Conservation (phyloP, 805 yeast species). For the Candida pseudoglaebosa region DNA sequence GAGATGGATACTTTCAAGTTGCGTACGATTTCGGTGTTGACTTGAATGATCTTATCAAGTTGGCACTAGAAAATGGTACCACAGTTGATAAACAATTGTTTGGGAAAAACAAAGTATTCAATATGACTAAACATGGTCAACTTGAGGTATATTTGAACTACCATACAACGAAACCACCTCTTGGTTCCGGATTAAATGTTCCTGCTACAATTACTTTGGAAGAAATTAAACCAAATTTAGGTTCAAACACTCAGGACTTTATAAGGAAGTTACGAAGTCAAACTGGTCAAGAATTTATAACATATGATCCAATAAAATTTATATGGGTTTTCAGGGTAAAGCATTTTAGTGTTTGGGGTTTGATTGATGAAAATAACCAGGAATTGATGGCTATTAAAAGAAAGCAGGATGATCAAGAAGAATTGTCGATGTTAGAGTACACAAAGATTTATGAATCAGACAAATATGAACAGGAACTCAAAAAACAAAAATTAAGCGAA, state of each 20-base stretch:
- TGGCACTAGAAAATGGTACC: slow-evolving; percentile 27
- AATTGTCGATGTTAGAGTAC: slow-evolving; percentile 30
- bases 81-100: slow-evolving; percentile 42
- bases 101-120: slow-evolving; percentile 36
- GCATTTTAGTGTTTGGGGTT: slow-evolving; percentile 95
- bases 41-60: slow-evolving; percentile 46
- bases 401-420: slow-evolving; percentile 39
- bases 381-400: slow-evolving; percentile 35
- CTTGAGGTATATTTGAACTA: slow-evolving; percentile 60
- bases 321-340: slow-evolving; percentile 78
- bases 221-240: slow-evolving; percentile 49
- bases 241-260: slow-evolving; percentile 42
- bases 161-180: slow-evolving; percentile 48
- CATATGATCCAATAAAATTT: slow-evolving; percentile 72
- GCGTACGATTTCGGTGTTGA: slow-evolving; percentile 69
- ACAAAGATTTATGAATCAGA: slow-evolving; percentile 28
- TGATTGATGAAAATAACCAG: slow-evolving; percentile 33
- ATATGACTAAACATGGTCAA: slow-evolving; percentile 4
- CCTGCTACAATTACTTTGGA: slow-evolving; percentile 73
- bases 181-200: slow-evolving; percentile 69
- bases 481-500: slow-evolving; percentile 27
- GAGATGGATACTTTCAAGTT: slow-evolving; percentile 64
- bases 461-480: slow-evolving; percentile 27
- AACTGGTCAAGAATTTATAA: slow-evolving; percentile 72
- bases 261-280: slow-evolving; percentile 48